Percentiles rank a stretch among this genome's conserved stretches.
Evolutionary conservation across 257 asterid genomes (phyloP).

Genomic region (Salvia miltiorrhiza): DNA sequence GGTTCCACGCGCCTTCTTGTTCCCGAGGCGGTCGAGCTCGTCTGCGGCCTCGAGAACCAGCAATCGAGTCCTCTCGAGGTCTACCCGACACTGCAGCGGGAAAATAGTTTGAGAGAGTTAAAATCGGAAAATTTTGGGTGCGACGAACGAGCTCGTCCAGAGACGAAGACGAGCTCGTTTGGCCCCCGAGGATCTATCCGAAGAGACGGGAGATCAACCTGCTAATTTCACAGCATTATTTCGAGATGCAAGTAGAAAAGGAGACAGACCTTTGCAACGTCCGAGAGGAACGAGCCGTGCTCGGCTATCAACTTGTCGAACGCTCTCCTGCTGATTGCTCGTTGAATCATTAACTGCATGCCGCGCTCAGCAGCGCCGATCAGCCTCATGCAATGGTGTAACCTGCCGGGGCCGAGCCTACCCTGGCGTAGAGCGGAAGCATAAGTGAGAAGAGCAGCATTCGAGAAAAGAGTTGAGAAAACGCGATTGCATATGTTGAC

Average conservation of each 20-base stretch:
- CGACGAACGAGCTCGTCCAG: neutral
- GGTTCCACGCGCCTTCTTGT: conserved; percentile 72
- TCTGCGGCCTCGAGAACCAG: conserved; percentile 95
- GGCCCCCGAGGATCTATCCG: neutral
- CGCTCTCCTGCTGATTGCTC: conserved; percentile 72
- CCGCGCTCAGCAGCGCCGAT: conserved; percentile 98
- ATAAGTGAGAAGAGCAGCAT: neutral
- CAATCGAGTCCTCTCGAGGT: conserved; percentile 74
- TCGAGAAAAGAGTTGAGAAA: conserved; percentile 4
- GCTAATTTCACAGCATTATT: neutral
- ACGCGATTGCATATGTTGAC: neutral
- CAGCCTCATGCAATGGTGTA: conserved; percentile 97
- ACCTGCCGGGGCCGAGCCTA: conserved; percentile 92
- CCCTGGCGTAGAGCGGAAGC: conserved; percentile 50
- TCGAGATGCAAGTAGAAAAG: neutral
- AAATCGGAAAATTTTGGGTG: no score
- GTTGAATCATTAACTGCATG: conserved; percentile 79
- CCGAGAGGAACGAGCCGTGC: conserved; percentile 92
- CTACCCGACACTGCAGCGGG: conserved; percentile 75
- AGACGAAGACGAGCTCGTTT: neutral
- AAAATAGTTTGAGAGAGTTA: no score
- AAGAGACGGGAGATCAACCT: neutral
- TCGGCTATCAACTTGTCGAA: conserved; percentile 77
- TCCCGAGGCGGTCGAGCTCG: conserved; percentile 86
- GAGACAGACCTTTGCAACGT: conserved; percentile 68